phyloP scores from a whole-genome alignment of 331 rosid genomes.

The Telfairia occidentalis region DNA sequence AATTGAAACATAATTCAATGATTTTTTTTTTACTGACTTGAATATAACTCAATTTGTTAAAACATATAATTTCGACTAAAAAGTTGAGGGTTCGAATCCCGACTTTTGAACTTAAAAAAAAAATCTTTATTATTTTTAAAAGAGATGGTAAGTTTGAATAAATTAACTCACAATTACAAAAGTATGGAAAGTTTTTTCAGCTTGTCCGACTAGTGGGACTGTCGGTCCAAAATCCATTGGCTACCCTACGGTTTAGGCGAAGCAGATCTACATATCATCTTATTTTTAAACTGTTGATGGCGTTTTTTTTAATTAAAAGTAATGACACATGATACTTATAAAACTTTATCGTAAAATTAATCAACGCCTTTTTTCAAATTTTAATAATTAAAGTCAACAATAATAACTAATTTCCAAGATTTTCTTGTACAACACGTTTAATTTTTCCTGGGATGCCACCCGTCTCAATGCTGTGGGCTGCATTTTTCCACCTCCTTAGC shows the following conservation, averaged over 20 bases:
- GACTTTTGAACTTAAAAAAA: too few species aligned
- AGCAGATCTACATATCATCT: neutral
- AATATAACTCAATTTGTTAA: too few species aligned
- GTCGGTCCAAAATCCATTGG: neutral
- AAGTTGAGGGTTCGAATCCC: too few species aligned
- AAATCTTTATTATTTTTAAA: too few species aligned
- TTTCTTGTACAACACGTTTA: neutral
- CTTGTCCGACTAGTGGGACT: neutral
- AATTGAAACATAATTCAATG: too few species aligned
- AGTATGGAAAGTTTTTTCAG: neutral
- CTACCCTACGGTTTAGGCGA: neutral
- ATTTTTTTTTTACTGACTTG: too few species aligned
- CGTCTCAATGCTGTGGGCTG: constrained; percentile 5
- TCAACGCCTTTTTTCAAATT: neutral
- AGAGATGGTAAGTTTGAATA: too few species aligned
- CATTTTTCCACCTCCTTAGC: neutral
- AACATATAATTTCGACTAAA: too few species aligned
- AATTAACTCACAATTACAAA: too few species aligned
- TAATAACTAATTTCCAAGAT: neutral
- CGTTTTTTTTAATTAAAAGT: neutral
- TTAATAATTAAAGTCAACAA: neutral
- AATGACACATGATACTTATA: neutral
- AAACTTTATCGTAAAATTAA: neutral
- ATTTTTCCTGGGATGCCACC: neutral
- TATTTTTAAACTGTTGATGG: neutral